Evolutionary conservation across 106 monocot genomes (phyloP).

Genomic region (Dendrobium huoshanense): DNA sequence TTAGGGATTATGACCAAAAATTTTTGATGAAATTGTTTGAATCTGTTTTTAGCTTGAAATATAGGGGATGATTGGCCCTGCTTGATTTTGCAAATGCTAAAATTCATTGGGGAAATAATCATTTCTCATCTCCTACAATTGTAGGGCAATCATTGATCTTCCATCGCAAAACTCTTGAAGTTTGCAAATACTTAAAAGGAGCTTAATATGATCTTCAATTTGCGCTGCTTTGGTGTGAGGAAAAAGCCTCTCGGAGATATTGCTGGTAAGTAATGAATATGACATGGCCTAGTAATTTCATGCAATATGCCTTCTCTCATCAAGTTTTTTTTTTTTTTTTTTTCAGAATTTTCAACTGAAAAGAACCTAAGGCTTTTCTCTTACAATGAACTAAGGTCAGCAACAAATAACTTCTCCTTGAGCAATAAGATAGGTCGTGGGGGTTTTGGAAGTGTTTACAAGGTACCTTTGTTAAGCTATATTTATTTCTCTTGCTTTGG

Average conservation of each 20-base stretch:
- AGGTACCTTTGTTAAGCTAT: constrained; percentile 9
- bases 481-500: not conserved
- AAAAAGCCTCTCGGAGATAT: not conserved
- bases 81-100: too few relatives aligned
- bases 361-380: constrained; percentile 23
- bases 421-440: constrained; percentile 26
- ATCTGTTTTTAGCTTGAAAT: too few relatives aligned
- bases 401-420: constrained; percentile 17
- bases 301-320: not conserved
- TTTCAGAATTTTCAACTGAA: constrained; percentile 1
- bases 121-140: too few relatives aligned
- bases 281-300: too few relatives aligned
- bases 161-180: not conserved
- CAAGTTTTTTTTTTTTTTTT: not conserved
- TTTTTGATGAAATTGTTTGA: too few relatives aligned
- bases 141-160: not conserved
- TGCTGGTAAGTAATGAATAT: not conserved
- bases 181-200: not conserved
- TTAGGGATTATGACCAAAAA: too few relatives aligned
- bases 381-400: constrained; percentile 19
- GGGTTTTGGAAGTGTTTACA: constrained; percentile 31
- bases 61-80: too few relatives aligned
- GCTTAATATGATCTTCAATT: not conserved
- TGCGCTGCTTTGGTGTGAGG: not conserved
- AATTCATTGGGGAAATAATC: too few relatives aligned